Percentiles rank a stretch among this genome's conserved stretches.
Evolutionary conservation across 768 basidiomycete species (phyloP).

Genomic region (Leucosporidium creatinivorum): DNA sequence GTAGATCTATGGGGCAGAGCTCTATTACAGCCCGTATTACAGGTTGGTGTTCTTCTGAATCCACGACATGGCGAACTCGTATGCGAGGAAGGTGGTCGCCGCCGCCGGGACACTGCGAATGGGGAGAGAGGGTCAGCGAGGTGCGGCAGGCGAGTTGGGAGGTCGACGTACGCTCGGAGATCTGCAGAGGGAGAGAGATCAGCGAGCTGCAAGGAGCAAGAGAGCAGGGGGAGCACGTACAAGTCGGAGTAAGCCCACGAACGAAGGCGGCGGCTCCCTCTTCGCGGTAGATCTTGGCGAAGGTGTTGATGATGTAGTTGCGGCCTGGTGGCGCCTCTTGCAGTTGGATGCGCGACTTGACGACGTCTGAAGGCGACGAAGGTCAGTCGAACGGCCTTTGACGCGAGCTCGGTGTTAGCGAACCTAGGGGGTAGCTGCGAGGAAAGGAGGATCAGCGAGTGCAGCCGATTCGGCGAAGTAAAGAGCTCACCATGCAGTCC

Average conservation of each 20-base stretch:
- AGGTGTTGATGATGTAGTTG: slow-evolving; percentile 34
- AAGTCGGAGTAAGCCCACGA: slow-evolving; percentile 38
- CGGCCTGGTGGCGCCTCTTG: slow-evolving; percentile 34
- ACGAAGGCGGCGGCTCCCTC: slow-evolving; percentile 35
- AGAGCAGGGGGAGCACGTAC: slow-evolving; percentile 16
- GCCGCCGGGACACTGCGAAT: slow-evolving; percentile 27
- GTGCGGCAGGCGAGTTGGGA: accelerated
- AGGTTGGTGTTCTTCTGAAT: slow-evolving; percentile 23
- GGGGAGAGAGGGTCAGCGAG: not conserved
- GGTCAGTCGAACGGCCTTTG: not conserved
- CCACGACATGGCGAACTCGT: slow-evolving; percentile 36
- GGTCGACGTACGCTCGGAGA: slow-evolving; percentile 24
- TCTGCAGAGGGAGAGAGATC: not conserved
- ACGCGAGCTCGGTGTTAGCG: not conserved
- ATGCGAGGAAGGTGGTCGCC: slow-evolving; percentile 35
- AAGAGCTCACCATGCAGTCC: slow-evolving; percentile 64
- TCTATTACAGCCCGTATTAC: not conserved
- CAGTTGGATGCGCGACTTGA: slow-evolving; percentile 36
- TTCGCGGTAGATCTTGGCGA: slow-evolving; percentile 30
- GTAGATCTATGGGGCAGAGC: no score
- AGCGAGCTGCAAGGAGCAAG: no score
- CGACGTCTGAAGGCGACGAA: slow-evolving; percentile 10
- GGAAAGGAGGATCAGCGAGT: slow-evolving; percentile 44
- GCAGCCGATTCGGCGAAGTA: slow-evolving; percentile 48
- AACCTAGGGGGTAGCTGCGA: slow-evolving; percentile 24